These are phyloP conservation scores for Rhizophora mangle DNA, from an alignment of 345 rosid genomes.

Conservation along the genomic window DNA sequence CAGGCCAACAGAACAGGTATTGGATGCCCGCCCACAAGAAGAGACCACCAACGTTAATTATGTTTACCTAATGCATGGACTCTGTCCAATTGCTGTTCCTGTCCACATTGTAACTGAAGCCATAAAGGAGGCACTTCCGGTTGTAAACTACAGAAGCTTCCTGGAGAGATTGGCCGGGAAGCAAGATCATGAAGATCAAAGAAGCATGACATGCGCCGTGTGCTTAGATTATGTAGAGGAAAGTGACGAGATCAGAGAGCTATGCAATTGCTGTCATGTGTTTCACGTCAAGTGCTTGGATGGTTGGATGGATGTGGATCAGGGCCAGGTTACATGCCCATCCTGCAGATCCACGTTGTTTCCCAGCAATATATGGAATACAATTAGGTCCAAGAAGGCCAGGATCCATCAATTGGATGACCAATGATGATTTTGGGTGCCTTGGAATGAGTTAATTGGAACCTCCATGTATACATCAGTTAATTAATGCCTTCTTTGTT, in stretches of 20 bases:
- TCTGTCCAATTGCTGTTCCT: constrained; percentile 25
- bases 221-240: constrained; percentile 37
- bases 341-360: constrained; percentile 39
- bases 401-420: too few species aligned
- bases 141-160: constrained; percentile 21
- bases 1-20: constrained; percentile 5
- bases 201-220: constrained; percentile 26
- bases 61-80: constrained; percentile 31
- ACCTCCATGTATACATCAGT: too few species aligned
- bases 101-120: constrained; percentile 20
- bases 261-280: constrained; percentile 40
- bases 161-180: constrained; percentile 10
- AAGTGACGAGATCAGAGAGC: constrained; percentile 36
- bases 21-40: background rate
- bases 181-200: constrained; percentile 2
- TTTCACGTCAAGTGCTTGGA: constrained; percentile 48
- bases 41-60: background rate
- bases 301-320: constrained; percentile 33
- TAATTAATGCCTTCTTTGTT: too few species aligned
- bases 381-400: background rate
- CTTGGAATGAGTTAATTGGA: too few species aligned
- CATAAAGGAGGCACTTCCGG: constrained; percentile 37
- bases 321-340: constrained; percentile 48
- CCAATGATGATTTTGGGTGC: too few species aligned
- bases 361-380: constrained; percentile 16